Percentiles rank a stretch among this genome's conserved stretches.
Evolutionary conservation across 1,139 yeast genomes (phyloP).

Genomic region (Arxiozyma telluris): DNA sequence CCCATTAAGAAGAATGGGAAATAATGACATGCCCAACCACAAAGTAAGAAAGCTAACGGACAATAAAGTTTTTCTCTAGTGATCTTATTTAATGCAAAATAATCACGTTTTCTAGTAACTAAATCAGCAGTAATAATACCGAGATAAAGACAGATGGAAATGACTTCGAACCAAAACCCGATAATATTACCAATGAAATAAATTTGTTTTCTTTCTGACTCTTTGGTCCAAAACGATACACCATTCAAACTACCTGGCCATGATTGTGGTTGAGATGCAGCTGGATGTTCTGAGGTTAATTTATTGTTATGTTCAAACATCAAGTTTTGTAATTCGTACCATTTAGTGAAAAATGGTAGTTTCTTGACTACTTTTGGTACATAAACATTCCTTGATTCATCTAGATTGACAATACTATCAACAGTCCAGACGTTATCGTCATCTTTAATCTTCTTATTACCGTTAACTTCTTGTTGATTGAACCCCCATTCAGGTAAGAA

Average conservation of each 20-base stretch:
- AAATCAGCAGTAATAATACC: slow-evolving; percentile 67
- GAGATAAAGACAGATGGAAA: slow-evolving; percentile 54
- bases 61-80: slow-evolving; percentile 71
- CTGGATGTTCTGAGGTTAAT: slow-evolving; percentile 84
- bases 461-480: slow-evolving; percentile 87
- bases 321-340: slow-evolving; percentile 76
- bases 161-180: slow-evolving; percentile 86
- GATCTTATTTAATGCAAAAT: slow-evolving; percentile 45
- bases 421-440: slow-evolving; percentile 64
- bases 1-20: slow-evolving; percentile 87
- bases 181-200: slow-evolving; percentile 83
- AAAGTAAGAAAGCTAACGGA: slow-evolving; percentile 73
- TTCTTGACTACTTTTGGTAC: slow-evolving; percentile 46
- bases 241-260: slow-evolving; percentile 96
- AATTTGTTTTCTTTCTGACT: slow-evolving; percentile 57
- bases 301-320: slow-evolving; percentile 94
- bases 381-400: slow-evolving; percentile 52
- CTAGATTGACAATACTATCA: slow-evolving; percentile 60
- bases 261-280: slow-evolving; percentile 82
- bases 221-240: slow-evolving; percentile 92
- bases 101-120: slow-evolving; percentile 64
- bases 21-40: slow-evolving; percentile 85
- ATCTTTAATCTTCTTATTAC: slow-evolving; percentile 73
- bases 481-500: slow-evolving; percentile 91
- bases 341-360: slow-evolving; percentile 71